These are phyloP conservation scores for Fistulifera pelliculosa DNA, from an alignment of 108 stramenopile genomes.

Conservation along the genomic window DNA sequence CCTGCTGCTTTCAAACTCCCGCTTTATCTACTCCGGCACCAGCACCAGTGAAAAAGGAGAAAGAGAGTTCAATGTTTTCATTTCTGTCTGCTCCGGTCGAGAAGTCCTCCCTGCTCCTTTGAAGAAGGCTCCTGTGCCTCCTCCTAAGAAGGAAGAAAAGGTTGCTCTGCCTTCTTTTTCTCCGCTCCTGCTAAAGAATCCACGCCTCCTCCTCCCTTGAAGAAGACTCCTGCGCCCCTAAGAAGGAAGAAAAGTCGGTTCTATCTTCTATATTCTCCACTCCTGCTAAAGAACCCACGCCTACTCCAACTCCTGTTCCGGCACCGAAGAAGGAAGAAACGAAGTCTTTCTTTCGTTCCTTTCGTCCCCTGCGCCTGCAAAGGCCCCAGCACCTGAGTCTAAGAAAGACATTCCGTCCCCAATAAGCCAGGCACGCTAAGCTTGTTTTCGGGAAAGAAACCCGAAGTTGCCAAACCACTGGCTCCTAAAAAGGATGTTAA, in stretches of 20 bases:
- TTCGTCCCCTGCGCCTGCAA: slow-evolving; percentile 7
- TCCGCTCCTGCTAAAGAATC: slow-evolving; percentile 9
- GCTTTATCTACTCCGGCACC: slow-evolving; percentile 12
- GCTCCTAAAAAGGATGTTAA: neutral
- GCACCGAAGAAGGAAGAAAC: slow-evolving; percentile 14
- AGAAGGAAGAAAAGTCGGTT: slow-evolving; percentile 16
- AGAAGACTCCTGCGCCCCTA: neutral
- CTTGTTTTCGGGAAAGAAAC: slow-evolving; percentile 6
- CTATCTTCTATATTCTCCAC: slow-evolving; percentile 10
- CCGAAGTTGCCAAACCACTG: no score
- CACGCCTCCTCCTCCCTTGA: slow-evolving; percentile 13
- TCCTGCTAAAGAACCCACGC: slow-evolving; percentile 14
- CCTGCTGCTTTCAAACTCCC: slow-evolving; percentile 1
- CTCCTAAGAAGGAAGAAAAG: slow-evolving; percentile 21
- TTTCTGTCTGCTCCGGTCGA: slow-evolving; percentile 8
- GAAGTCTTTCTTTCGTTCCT: slow-evolving; percentile 12
- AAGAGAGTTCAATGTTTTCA: slow-evolving; percentile 8
- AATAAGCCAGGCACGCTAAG: slow-evolving; percentile 18
- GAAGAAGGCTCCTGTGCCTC: slow-evolving; percentile 29
- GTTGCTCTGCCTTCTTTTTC: slow-evolving; percentile 23
- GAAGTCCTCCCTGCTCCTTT: no score
- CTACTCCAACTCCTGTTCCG: slow-evolving; percentile 18
- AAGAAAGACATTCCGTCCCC: slow-evolving; percentile 13
- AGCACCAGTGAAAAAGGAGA: slow-evolving; percentile 14
- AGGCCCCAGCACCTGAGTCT: slow-evolving; percentile 5